These are phyloP conservation scores for Antarctomyces pellizariae DNA, from an alignment of 495 filamentous ascomycete species.

Conservation along the genomic window DNA sequence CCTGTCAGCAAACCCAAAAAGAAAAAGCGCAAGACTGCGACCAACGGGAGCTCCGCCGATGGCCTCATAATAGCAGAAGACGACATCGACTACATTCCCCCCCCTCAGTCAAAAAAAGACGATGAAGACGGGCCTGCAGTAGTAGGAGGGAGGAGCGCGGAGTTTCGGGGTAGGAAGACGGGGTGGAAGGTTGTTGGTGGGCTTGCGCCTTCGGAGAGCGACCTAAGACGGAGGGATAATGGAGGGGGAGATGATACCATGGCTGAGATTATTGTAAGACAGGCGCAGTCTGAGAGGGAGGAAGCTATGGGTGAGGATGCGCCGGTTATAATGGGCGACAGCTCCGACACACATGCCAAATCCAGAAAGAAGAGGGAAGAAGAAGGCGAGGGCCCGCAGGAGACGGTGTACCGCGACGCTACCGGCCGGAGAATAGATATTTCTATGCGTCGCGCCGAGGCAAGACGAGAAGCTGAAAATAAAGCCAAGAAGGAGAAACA, in stretches of 20 bases:
- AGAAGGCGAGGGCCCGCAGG: slow-evolving; percentile 19
- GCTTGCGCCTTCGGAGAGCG: slow-evolving; percentile 69
- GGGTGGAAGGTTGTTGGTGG: slow-evolving; percentile 35
- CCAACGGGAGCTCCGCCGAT: slow-evolving; percentile 11
- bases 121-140: slow-evolving; percentile 36
- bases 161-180: slow-evolving; percentile 16
- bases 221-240: slow-evolving; percentile 57
- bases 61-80: slow-evolving; percentile 85
- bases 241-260: slow-evolving; percentile 21
- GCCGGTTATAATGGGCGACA: slow-evolving; percentile 6
- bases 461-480: slow-evolving; percentile 47
- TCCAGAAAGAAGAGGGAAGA: slow-evolving; percentile 19
- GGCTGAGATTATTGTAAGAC: slow-evolving; percentile 19
- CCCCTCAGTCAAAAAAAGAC: slow-evolving; percentile 15
- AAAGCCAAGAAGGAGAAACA: slow-evolving; percentile 36
- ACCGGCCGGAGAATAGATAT: slow-evolving; percentile 81
- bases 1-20: slow-evolving; percentile 55
- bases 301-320: slow-evolving; percentile 17
- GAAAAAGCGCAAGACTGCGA: slow-evolving; percentile 39
- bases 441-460: slow-evolving; percentile 69
- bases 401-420: slow-evolving; percentile 87
- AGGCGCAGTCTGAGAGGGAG: slow-evolving; percentile 13
- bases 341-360: slow-evolving; percentile 8
- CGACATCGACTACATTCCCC: slow-evolving; percentile 41
- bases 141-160: slow-evolving; percentile 25